phyloP scores from a whole-genome alignment of 1,284 basidiomycete species.

The Naganishia sp. region DNA sequence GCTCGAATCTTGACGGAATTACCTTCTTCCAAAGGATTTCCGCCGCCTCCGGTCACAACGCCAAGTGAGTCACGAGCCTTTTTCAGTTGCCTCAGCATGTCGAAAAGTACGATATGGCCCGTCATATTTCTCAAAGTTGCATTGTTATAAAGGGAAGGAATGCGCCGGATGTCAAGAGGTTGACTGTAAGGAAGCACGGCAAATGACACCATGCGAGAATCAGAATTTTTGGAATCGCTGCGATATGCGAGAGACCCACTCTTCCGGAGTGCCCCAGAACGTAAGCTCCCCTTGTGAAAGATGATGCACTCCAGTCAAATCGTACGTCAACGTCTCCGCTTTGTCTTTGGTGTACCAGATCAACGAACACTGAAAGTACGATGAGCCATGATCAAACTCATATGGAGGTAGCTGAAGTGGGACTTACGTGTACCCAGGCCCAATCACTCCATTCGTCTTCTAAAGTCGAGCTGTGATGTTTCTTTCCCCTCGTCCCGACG shows the following conservation, averaged over 20 bases:
- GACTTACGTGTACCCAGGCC: conserved; percentile 43
- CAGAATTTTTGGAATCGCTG: not conserved
- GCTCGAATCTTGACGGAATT: conserved; percentile 3
- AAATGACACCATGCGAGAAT: conserved; percentile 61
- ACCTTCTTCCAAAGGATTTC: conserved; percentile 9
- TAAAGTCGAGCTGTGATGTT: too few relatives aligned
- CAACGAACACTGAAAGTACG: conserved; percentile 8
- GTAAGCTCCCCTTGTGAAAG: conserved; percentile 73
- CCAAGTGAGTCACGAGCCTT: conserved; percentile 60
- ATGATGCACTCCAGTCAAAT: conserved; percentile 68
- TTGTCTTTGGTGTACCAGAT: conserved; percentile 25
- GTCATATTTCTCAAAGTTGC: conserved; percentile 62
- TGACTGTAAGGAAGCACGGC: conserved; percentile 56
- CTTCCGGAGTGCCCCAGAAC: conserved; percentile 67
- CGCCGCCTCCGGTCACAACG: conserved; percentile 58
- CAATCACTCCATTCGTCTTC: conserved; percentile 36
- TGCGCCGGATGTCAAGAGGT: conserved; percentile 33
- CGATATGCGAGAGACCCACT: conserved; percentile 56
- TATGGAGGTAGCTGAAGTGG: not conserved
- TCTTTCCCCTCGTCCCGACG: not conserved
- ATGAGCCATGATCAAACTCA: not conserved
- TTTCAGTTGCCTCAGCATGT: conserved; percentile 56
- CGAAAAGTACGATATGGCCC: conserved; percentile 64
- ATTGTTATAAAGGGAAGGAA: conserved; percentile 64
- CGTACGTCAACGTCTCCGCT: conserved; percentile 43